A percentile compares a stretch with the other conserved stretches of the same genome.
These are phyloP conservation scores for Boletus pseudopeckii DNA, from an alignment of 768 basidiomycete genomes.

Conservation along the genomic window DNA sequence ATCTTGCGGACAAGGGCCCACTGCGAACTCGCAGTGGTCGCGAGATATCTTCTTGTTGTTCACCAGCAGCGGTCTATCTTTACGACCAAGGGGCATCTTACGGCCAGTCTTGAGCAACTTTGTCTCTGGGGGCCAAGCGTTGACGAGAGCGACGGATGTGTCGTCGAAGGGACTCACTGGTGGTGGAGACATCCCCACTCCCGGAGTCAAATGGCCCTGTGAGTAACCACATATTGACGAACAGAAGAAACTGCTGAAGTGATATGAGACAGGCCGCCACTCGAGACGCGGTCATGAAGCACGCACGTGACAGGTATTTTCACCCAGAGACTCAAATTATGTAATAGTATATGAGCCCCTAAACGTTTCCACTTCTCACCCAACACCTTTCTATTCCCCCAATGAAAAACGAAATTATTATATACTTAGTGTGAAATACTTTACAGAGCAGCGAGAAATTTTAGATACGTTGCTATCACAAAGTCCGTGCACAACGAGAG, in stretches of 20 bases:
- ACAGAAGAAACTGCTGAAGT: not conserved
- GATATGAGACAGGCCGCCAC: too few species aligned
- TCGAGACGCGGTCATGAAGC: not conserved
- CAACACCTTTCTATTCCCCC: too few species aligned
- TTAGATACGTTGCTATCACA: slow-evolving; percentile 9
- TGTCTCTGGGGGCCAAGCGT: slow-evolving; percentile 30
- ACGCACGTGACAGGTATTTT: slow-evolving; percentile 5
- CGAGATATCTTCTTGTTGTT: slow-evolving; percentile 64
- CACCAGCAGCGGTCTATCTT: slow-evolving; percentile 47
- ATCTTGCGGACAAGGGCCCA: slow-evolving; percentile 48
- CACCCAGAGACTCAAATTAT: not conserved
- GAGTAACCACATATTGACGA: slow-evolving; percentile 48
- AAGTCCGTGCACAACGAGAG: slow-evolving; percentile 1
- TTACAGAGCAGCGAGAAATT: slow-evolving; percentile 12
- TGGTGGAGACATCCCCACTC: slow-evolving; percentile 33
- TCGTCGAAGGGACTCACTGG: slow-evolving; percentile 35
- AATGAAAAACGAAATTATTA: slow-evolving; percentile 3
- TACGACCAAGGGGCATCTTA: slow-evolving; percentile 56
- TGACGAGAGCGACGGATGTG: slow-evolving; percentile 23
- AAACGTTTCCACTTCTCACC: too few species aligned
- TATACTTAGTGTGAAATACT: slow-evolving; percentile 14
- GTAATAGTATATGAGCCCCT: not conserved
- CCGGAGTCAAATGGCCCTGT: slow-evolving; percentile 52
- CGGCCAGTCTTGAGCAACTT: slow-evolving; percentile 64
- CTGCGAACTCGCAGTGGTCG: slow-evolving; percentile 54